Evolutionary conservation across 768 basidiomycete species (phyloP).

Genomic region (Kwoniella europaea): DNA sequence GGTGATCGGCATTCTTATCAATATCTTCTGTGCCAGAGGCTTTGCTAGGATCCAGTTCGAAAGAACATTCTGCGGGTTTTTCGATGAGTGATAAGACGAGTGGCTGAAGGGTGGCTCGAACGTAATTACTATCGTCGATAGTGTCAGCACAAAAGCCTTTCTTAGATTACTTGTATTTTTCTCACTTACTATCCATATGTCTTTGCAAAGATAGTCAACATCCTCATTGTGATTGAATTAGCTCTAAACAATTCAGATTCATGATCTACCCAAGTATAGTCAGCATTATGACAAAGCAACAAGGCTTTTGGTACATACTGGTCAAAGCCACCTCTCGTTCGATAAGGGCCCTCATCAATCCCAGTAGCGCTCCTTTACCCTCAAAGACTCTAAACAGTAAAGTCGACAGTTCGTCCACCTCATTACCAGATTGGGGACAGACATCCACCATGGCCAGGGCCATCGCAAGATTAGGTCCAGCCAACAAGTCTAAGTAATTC

Average conservation of each 20-base stretch:
- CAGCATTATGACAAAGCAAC: neutral
- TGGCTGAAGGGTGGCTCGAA: constrained; percentile 77
- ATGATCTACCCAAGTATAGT: constrained; percentile 62
- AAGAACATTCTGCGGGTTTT: constrained; percentile 74
- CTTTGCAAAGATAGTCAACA: constrained; percentile 82
- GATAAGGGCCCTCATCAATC: constrained; percentile 79
- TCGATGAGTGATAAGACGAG: constrained; percentile 75
- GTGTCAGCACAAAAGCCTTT: neutral
- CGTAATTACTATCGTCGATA: constrained; percentile 64
- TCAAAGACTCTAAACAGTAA: constrained; percentile 87
- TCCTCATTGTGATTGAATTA: constrained; percentile 84
- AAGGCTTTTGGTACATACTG: constrained; percentile 61
- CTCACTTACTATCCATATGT: constrained; percentile 74
- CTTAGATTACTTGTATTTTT: neutral
- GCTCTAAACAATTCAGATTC: constrained; percentile 83
- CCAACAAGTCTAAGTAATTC: constrained; percentile 30
- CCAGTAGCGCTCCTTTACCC: constrained; percentile 71
- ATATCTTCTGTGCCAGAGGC: constrained; percentile 66
- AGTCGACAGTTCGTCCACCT: constrained; percentile 78
- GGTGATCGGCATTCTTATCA: constrained; percentile 70
- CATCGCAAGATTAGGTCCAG: constrained; percentile 36
- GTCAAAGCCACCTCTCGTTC: constrained; percentile 80
- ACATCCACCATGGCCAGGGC: constrained; percentile 83
- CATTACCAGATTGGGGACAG: constrained; percentile 68
- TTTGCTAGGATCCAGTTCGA: constrained; percentile 72